These are phyloP conservation scores for Lentinula guzmanii DNA, from an alignment of 768 basidiomycete genomes.

Conservation along the genomic window DNA sequence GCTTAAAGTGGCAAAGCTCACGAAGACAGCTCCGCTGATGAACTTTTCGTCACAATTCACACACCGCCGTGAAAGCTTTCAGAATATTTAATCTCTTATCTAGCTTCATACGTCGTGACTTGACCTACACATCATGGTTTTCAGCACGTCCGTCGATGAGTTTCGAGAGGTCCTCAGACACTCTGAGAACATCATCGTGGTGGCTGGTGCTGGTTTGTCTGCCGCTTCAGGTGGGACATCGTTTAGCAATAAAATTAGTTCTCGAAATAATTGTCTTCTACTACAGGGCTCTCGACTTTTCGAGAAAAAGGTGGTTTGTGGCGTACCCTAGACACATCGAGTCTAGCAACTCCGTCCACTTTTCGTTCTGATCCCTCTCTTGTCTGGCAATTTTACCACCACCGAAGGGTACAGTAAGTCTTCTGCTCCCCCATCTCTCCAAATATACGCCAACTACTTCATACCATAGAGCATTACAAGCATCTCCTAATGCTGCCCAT, in stretches of 20 bases:
- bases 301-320: conserved; percentile 46
- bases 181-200: conserved; percentile 16
- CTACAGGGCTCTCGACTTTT: conserved; percentile 44
- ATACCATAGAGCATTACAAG: conserved; percentile 35
- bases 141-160: conserved; percentile 1
- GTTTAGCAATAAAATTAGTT: too few relatives aligned
- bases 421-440: background rate
- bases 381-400: conserved; percentile 65
- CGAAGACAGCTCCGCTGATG: background rate
- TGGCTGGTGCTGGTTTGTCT: conserved; percentile 18
- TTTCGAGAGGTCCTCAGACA: conserved; percentile 8
- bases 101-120: background rate
- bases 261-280: conserved; percentile 9
- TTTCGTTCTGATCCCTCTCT: conserved; percentile 42
- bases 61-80: background rate
- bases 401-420: conserved; percentile 43
- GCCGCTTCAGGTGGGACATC: conserved; percentile 15
- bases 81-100: background rate
- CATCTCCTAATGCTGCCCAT: conserved; percentile 54
- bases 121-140: background rate
- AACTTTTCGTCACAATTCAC: background rate
- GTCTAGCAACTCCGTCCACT: conserved; percentile 47
- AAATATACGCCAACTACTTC: background rate
- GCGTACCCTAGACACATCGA: conserved; percentile 42
- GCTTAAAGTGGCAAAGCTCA: background rate